Evolutionary conservation across 2,329 filamentous ascomycete genomes (phyloP).

Genomic region (Epichloe gansuensis): DNA sequence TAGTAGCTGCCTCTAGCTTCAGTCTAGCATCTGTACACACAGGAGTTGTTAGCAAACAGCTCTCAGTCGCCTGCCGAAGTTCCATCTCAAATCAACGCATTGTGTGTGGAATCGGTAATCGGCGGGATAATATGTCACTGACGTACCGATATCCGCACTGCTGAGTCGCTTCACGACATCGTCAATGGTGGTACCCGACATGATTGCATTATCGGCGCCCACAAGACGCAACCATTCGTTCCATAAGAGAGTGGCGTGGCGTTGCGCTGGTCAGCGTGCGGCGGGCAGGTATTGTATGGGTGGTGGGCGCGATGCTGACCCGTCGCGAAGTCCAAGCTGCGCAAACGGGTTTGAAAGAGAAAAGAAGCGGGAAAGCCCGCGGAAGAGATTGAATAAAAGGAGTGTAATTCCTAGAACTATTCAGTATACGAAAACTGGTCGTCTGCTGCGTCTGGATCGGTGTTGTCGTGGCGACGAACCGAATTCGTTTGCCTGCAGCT

Average conservation of each 20-base stretch:
- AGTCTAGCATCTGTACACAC: constrained; percentile 56
- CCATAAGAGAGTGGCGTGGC: constrained; percentile 21
- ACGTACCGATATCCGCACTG: constrained; percentile 41
- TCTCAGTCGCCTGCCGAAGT: neutral
- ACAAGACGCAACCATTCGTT: constrained; percentile 20
- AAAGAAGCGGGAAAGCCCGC: neutral
- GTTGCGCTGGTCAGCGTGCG: constrained; percentile 10
- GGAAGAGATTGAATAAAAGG: neutral
- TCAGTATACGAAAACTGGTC: neutral
- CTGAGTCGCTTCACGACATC: constrained; percentile 50
- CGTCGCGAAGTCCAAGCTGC: constrained; percentile 3
- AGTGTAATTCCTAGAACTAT: neutral
- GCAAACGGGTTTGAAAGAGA: constrained; percentile 1
- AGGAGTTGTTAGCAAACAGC: neutral
- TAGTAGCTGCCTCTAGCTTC: constrained; percentile 71
- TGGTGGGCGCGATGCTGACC: constrained; percentile 12
- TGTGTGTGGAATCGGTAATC: neutral
- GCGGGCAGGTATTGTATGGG: constrained; percentile 4
- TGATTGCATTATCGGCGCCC: constrained; percentile 38
- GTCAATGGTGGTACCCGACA: constrained; percentile 50
- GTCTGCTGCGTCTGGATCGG: constrained; percentile 3
- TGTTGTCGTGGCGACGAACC: constrained; percentile 1
- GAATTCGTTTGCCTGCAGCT: constrained; percentile 7
- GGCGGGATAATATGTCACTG: neutral
- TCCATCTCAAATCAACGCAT: neutral